Evolutionary conservation across 1,284 basidiomycete genomes (phyloP).

Genomic region (Trametes pubescens): DNA sequence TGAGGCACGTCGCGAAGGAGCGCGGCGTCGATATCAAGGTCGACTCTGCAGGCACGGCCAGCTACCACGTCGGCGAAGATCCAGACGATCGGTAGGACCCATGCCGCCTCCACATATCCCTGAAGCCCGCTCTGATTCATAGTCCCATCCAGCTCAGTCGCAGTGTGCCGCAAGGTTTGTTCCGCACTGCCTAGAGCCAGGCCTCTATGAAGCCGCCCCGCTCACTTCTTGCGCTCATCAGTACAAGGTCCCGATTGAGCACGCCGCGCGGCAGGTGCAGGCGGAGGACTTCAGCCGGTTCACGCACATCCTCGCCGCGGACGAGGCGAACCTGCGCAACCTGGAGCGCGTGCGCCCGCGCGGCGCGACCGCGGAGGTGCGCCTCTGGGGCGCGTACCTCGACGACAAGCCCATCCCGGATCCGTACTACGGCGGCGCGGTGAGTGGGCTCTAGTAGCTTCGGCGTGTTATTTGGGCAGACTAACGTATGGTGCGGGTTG

Average conservation of each 20-base stretch:
- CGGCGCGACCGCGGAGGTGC: constrained; percentile 64
- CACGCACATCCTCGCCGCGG: constrained; percentile 77
- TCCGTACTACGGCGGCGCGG: constrained; percentile 78
- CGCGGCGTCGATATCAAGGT: constrained; percentile 70
- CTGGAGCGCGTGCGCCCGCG: constrained; percentile 63
- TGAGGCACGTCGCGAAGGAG: constrained; percentile 65
- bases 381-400: constrained; percentile 79
- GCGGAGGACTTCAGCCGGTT: constrained; percentile 68
- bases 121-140: background rate
- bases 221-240: constrained; percentile 36
- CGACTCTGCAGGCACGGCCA: constrained; percentile 78
- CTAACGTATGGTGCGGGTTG: constrained; percentile 1
- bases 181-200: background rate
- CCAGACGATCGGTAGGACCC: constrained; percentile 77
- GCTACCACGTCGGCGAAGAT: constrained; percentile 75
- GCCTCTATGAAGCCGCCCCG: no score
- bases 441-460: constrained; percentile 43
- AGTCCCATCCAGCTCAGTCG: constrained; percentile 56
- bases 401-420: constrained; percentile 72
- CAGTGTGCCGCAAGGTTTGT: constrained; percentile 67
- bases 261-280: constrained; percentile 65
- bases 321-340: constrained; percentile 68
- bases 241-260: constrained; percentile 68
- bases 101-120: no score
- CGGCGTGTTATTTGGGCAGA: background rate